phyloP scores from a whole-genome alignment of 176 grass and related monocot species.

The Poa pratensis region DNA sequence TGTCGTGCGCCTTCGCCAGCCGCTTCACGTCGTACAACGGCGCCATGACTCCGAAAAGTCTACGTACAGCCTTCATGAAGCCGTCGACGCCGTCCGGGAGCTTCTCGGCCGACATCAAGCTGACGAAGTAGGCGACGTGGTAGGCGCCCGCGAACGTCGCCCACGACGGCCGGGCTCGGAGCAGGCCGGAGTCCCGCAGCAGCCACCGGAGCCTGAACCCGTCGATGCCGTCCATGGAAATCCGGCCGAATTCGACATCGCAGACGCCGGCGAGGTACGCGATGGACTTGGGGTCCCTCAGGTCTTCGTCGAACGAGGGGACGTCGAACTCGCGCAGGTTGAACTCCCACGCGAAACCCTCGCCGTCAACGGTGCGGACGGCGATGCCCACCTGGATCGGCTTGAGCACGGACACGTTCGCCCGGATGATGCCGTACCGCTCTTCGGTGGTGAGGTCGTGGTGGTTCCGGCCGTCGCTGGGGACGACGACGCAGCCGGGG shows the following conservation, averaged over 20 bases:
- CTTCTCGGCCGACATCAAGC: neutral
- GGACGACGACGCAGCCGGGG: neutral
- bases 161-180: neutral
- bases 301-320: neutral
- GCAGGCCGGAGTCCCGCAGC: neutral
- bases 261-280: slow-evolving; percentile 8
- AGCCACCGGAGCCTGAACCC: neutral
- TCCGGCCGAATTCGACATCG: neutral
- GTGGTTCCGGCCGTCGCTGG: neutral
- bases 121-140: neutral
- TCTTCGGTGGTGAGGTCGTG: neutral
- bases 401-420: neutral
- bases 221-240: neutral
- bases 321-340: neutral
- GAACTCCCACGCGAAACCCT: neutral
- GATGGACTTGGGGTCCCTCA: neutral
- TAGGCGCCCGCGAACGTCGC: neutral
- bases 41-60: neutral
- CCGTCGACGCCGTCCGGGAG: neutral
- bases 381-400: slow-evolving; percentile 28
- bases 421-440: neutral
- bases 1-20: neutral
- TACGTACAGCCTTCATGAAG: neutral
- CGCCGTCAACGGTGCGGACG: slow-evolving; percentile 4
- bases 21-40: neutral